Conservation (phyloP, 257 asterid genomes). For the Paulownia fortunei region DNA sequence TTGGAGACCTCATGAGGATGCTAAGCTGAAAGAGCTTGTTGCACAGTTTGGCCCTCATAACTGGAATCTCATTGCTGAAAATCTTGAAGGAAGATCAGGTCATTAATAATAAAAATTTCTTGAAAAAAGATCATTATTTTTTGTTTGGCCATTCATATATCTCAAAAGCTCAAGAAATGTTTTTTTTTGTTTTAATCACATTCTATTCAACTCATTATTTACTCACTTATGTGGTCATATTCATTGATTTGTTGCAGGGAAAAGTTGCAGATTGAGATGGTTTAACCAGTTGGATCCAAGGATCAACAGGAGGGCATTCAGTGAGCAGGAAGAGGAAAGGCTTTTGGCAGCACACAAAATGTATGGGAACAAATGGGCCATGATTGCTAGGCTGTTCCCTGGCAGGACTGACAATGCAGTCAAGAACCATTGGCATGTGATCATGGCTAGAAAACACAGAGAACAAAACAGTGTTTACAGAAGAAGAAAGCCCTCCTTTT, state of each 20-base stretch:
- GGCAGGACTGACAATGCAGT: conserved; percentile 49
- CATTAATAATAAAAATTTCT: neutral
- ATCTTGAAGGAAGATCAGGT: conserved; percentile 52
- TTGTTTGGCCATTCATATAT: too few species aligned
- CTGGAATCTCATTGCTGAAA: conserved; percentile 46
- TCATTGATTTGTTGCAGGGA: conserved; percentile 22
- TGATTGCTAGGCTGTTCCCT: conserved; percentile 38
- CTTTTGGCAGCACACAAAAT: conserved; percentile 42
- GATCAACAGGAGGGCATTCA: conserved; percentile 41
- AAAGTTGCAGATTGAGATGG: conserved; percentile 53
- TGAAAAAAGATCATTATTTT: neutral
- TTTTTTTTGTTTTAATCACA: too few species aligned
- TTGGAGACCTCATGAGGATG: conserved; percentile 49
- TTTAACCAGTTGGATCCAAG: conserved; percentile 46
- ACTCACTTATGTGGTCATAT: too few species aligned
- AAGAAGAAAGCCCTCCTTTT: conserved; percentile 16
- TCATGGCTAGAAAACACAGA: conserved; percentile 43
- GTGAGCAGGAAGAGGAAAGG: conserved; percentile 42
- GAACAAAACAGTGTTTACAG: conserved; percentile 32
- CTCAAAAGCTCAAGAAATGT: too few species aligned
- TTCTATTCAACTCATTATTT: too few species aligned
- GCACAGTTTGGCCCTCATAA: conserved; percentile 43
- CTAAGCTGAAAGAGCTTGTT: conserved; percentile 41
- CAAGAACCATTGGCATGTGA: conserved; percentile 53
- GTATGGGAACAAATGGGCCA: conserved; percentile 45